Base-by-base conservation (phyloP, 768 basidiomycete species). In the Lanmaoa pseudosensibilis region DNA sequence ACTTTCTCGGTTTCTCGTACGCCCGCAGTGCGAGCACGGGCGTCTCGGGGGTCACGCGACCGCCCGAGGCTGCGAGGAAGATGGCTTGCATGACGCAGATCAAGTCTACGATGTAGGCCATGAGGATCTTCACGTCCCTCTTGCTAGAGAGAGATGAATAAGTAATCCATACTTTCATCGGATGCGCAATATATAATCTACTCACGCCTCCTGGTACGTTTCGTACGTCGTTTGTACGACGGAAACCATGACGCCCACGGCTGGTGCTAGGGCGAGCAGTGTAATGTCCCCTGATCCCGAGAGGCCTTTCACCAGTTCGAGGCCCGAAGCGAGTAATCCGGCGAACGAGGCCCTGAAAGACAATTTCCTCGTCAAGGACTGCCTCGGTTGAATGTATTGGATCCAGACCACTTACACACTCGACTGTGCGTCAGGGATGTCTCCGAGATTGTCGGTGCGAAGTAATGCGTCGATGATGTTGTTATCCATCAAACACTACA, bases 71-170 rank as follows among this genome's bases (percentile, higher is more conserved):
- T 16, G 64, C 5, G 40, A 59, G 23, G 32, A 50, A 63, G 19
- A 60, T 8, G 13, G 25, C 36, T 27, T 64, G 62, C 62, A 63
- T 64, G 54, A 59, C 44, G 27, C 52, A 63, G 19, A 60, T 50
- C 30, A 63, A n/a, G 47, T 60, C 46, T 3, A 64, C 45, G 25
- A 59, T 55, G 43, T 52, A 63, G 25, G 33, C 50, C 50, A 63
- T 63, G 30, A 63, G 30, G n/a, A 60, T 19, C 15, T 52, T 63
- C 19, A 52, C 62, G 19, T 52, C 50, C 25, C 33, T 52, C 43
- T 52, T 50, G 8, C 62, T 61, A 16, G 12, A 44, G 27, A 4
- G 7, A 30, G 43, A 43, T 21, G 11, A 30, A 30, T 19, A 1
- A 2, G 19, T 0, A n/a, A 4, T 41, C 7, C 27, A 7, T 43